Conservation (phyloP, 2,329 filamentous ascomycete species). For the Microdochium bolleyi region DNA sequence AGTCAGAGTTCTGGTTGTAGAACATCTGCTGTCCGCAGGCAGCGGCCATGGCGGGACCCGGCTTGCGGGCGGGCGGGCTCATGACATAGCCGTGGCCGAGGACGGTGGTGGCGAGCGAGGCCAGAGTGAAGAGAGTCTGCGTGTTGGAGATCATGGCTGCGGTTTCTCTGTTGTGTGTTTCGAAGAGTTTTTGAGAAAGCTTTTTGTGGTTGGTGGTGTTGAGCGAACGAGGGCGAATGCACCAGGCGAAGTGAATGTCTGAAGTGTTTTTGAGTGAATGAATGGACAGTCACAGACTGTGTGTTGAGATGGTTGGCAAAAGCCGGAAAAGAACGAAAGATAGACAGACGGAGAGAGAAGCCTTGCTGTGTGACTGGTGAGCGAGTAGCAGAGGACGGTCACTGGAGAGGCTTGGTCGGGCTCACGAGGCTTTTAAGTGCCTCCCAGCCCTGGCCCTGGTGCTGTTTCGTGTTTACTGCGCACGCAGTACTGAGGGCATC, state of each 20-base stretch:
- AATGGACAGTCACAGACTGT: background rate
- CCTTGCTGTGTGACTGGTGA: background rate
- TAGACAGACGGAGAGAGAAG: too few relatives aligned
- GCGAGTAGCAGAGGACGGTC: background rate
- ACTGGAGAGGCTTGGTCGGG: background rate
- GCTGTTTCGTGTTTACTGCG: too few relatives aligned
- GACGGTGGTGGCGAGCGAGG: conserved; percentile 31
- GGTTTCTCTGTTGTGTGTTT: too few relatives aligned
- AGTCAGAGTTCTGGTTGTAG: conserved; percentile 42
- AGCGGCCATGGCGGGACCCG: conserved; percentile 39
- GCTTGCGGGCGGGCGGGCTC: conserved; percentile 36
- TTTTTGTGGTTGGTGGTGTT: background rate
- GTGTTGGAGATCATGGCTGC: background rate
- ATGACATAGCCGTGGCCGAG: conserved; percentile 45
- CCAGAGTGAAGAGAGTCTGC: conserved; percentile 5
- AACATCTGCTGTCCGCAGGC: conserved; percentile 47
- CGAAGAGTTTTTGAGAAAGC: background rate
- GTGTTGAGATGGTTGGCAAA: background rate
- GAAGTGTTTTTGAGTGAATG: background rate
- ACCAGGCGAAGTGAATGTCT: background rate
- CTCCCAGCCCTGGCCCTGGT: too few relatives aligned
- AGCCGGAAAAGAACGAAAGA: too few relatives aligned
- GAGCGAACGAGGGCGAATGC: background rate
- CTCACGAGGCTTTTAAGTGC: background rate
- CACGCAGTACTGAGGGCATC: background rate